Evolutionary conservation across 495 filamentous ascomycete species (phyloP), one percentile per base, ranked within the genome.

Genomic region (Cercophora newfieldiana): DNA sequence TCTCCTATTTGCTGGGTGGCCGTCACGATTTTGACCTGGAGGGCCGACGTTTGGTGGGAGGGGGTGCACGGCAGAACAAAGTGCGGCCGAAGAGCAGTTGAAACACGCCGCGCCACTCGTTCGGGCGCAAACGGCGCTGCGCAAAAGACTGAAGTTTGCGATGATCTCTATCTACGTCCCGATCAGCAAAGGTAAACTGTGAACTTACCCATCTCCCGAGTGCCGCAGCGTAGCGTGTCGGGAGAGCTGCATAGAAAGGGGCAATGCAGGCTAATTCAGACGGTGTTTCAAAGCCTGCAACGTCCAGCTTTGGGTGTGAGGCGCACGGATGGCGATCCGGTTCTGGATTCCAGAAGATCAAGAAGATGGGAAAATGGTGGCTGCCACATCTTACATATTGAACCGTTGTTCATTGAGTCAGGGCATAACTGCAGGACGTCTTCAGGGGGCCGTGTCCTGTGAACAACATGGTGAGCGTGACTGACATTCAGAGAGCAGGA

Each of bases 191-290:
- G 18, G 1, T 14, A 30, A 58, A 29, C 24, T 10, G 22, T n/a
- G 25, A 58, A 58, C 54, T 28, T 30, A 63, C 26, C 29, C 47
- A 53, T 16, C 44, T 44, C 18, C 37, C 24, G 26, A n/a, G 2
- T 30, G 54, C 24, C 8, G 25, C 50, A n/a, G n/a, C 50, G 50
- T 26, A 3, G 50, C n/a, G 4, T 48, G 14, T 50, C 59, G 47
- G 44, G 24, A 66, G 64, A n/a, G 50, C 59, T 63, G 68, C 65
- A 67, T 70, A 65, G 68, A 59, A 63, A 61, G 59, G 63, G 37
- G 58, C 21, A 57, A 29, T 67, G 33, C 61, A 65, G 68, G 68
- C 65, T 70, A 70, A 70, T 70, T 63, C 49, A 25, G 44, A 47
- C 30, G 37, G 44, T 49, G 64, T 67, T 70, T 70, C 65, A 67